Percentiles rank a stretch among this genome's conserved stretches.
Evolutionary conservation across 2,329 filamentous ascomycete species (phyloP).

Genomic region (Colletotrichum tropicale): DNA sequence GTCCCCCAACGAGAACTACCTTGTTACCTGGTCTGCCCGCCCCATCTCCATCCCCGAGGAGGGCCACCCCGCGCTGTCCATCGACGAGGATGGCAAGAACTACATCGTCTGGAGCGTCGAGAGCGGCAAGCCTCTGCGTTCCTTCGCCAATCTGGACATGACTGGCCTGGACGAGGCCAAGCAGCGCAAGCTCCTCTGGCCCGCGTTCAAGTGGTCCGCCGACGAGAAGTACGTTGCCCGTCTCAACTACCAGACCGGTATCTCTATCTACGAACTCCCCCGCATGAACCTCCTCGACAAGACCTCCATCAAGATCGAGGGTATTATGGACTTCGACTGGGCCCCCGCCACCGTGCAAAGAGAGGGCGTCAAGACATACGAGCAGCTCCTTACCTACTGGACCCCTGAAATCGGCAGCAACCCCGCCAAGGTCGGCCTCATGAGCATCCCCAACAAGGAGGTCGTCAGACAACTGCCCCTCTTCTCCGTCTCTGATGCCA

Average conservation of each 20-base stretch:
- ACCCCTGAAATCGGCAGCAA: conserved; percentile 98
- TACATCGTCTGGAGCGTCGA: conserved; percentile 98
- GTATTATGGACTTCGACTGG: conserved; percentile 98
- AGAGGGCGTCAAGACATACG: conserved; percentile 87
- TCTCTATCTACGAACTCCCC: conserved; percentile 89
- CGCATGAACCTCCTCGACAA: conserved; percentile 91
- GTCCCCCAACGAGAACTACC: conserved; percentile 89
- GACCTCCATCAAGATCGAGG: conserved; percentile 93
- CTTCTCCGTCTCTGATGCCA: conserved; percentile 97
- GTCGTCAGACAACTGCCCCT: conserved; percentile 93
- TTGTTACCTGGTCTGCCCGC: conserved; percentile 95
- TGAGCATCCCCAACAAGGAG: conserved; percentile 95
- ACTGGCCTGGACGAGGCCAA: conserved; percentile 66
- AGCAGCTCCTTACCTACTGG: conserved; percentile 98
- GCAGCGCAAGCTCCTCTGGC: conserved; percentile 91
- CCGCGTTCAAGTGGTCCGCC: conserved; percentile 98
- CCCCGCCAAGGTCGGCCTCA: conserved; percentile 94
- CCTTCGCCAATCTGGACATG: conserved; percentile 88
- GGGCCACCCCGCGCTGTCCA: conserved; percentile 79
- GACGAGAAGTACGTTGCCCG: conserved; percentile 97
- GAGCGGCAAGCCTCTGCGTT: conserved; percentile 86
- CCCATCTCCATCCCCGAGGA: conserved; percentile 91
- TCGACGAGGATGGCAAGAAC: conserved; percentile 98
- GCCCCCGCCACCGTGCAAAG: conserved; percentile 82
- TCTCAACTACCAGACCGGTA: conserved; percentile 84